Evolutionary conservation across 2,329 filamentous ascomycete genomes (phyloP), one percentile per base, ranked within the genome.

Genomic region (Chaetoscypha palmicola): DNA sequence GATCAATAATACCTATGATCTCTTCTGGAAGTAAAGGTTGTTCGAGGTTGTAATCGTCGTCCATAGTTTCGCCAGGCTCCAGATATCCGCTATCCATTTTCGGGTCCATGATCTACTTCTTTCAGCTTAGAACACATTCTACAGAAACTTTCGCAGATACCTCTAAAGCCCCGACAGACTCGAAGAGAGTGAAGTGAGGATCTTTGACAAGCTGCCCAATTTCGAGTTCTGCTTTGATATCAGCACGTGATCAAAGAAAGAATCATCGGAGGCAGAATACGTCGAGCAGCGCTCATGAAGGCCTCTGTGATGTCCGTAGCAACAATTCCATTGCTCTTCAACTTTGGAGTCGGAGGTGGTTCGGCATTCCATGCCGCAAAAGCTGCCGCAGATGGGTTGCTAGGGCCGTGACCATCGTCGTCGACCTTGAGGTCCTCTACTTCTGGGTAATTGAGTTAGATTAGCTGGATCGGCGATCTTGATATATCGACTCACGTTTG

Each of bases 61-160:
- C 86, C 24, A 91, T 76, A n/a, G 81, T 79, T 58, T 95, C 87
- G 22, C 82, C 85, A 5, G 83, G 78, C 16, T 79, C 74, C 5
- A 94, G 71, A 53, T 83, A 89, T 21, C 92, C 92, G 60, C 88
- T 96, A 65, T 98, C 92, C 92, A 98, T 98, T 67, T 97, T 98
- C 1, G 86, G 82, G 60, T 98, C 92, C 87, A 96, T 96, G 57
- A 98, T 95, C 92, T 98, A 58, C 41, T 20, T 31, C 8, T 10
- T 9, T 41, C 19, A 44, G 36, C 32, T 8, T 28, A 10, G 9
- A n/a, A n/a, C n/a, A n/a, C n/a, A n/a, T n/a, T n/a, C n/a, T n/a
- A n/a, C n/a, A n/a, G n/a, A n/a, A n/a, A n/a, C n/a, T n/a, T n/a
- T n/a, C n/a, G n/a, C n/a, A n/a, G n/a, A 44, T 62, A 76, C 80